A percentile compares a stretch with the other conserved stretches of the same genome.
These are phyloP conservation scores for Glycine soja DNA, from an alignment of 306 rosid species.

Conservation along the genomic window DNA sequence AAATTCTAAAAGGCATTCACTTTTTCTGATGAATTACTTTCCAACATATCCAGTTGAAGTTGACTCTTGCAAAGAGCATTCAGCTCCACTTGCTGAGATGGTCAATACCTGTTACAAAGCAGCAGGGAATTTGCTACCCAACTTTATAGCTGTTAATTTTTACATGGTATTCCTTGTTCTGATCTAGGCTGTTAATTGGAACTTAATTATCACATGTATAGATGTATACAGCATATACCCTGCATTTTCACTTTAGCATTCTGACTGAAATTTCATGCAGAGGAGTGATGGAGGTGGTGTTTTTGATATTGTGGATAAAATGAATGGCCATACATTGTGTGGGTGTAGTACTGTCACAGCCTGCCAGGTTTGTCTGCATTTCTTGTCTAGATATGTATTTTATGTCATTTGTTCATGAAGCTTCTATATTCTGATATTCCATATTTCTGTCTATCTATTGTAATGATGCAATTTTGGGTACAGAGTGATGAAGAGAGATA, in stretches of 20 bases:
- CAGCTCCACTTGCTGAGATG: conserved; percentile 90
- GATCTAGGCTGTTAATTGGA: conserved; percentile 16
- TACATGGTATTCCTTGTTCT: conserved; percentile 77
- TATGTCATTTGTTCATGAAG: conserved; percentile 32
- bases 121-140: conserved; percentile 82
- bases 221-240: neutral
- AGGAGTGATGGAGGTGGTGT: conserved; percentile 98
- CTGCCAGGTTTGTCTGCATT: conserved; percentile 81
- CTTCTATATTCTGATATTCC: conserved; percentile 33
- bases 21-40: conserved; percentile 87
- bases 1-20: conserved; percentile 72
- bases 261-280: conserved; percentile 64
- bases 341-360: conserved; percentile 85
- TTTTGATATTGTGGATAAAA: conserved; percentile 84
- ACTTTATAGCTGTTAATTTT: conserved; percentile 90
- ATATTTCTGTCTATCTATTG: neutral
- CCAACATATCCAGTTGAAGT: conserved; percentile 91
- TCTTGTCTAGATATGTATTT: conserved; percentile 40
- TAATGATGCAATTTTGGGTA: neutral
- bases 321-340: conserved; percentile 85
- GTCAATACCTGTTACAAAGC: conserved; percentile 86
- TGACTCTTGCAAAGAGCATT: conserved; percentile 97
- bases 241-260: conserved; percentile 43
- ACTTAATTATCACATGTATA: conserved; percentile 23
- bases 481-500: neutral